Percentiles rank a stretch among this genome's conserved stretches.
These are phyloP conservation scores for Microbotryum scabiosae DNA, from an alignment of 1,284 basidiomycete species.

Conservation along the genomic window DNA sequence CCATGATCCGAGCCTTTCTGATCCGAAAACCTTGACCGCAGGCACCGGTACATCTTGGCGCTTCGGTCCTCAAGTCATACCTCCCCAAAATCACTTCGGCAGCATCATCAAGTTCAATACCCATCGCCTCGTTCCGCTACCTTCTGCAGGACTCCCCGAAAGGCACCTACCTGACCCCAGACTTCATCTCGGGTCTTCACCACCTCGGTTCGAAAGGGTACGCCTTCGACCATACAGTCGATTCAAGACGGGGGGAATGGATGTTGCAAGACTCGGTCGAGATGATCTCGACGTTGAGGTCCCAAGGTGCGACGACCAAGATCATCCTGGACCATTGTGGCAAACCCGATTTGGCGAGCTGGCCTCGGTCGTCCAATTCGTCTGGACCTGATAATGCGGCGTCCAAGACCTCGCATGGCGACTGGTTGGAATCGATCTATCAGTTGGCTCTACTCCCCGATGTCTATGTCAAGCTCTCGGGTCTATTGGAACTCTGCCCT, in stretches of 20 bases:
- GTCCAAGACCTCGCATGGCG: slow-evolving; percentile 10
- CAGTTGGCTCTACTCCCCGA: slow-evolving; percentile 22
- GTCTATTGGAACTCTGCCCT: slow-evolving; percentile 15
- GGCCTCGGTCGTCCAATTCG: slow-evolving; percentile 2
- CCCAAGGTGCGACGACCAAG: slow-evolving; percentile 1
- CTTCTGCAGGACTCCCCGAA: slow-evolving; percentile 22
- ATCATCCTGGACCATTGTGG: slow-evolving; percentile 29
- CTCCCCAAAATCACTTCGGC: slow-evolving; percentile 7
- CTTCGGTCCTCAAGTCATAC: slow-evolving; percentile 8
- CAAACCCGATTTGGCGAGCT: slow-evolving; percentile 18
- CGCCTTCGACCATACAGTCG: slow-evolving; percentile 28
- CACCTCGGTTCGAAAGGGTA: slow-evolving; percentile 14
- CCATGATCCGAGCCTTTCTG: not conserved
- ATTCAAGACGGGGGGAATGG: slow-evolving; percentile 4
- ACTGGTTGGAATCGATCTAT: slow-evolving; percentile 3
- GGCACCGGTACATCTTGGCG: slow-evolving; percentile 23
- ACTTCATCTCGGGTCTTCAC: slow-evolving; percentile 18
- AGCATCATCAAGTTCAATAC: not conserved
- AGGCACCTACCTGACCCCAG: slow-evolving; percentile 10
- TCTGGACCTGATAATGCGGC: not conserved
- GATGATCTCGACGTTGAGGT: slow-evolving; percentile 7
- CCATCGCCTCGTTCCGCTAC: slow-evolving; percentile 22
- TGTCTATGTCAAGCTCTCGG: slow-evolving; percentile 26
- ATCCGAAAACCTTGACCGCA: not conserved
- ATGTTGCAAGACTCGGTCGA: not conserved